phyloP scores from a whole-genome alignment of 306 rosid genomes.

The Aeschynomene evenia region DNA sequence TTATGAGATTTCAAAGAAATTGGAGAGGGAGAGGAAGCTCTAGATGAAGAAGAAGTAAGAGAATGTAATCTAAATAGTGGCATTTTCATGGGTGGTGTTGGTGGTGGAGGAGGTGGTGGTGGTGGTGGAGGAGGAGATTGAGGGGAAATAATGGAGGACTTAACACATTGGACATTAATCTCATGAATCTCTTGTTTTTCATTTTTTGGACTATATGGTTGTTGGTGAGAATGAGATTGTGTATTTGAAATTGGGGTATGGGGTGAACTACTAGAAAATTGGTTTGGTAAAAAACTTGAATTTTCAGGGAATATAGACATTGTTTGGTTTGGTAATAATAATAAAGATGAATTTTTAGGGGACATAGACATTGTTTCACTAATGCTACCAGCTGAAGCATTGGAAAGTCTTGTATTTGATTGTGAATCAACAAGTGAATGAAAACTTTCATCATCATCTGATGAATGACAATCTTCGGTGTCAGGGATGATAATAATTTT shows the following conservation, averaged over 20 bases:
- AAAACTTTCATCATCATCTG: constrained; percentile 80
- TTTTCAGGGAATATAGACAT: constrained; percentile 42
- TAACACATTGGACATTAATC: constrained; percentile 26
- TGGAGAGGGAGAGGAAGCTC: constrained; percentile 51
- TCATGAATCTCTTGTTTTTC: constrained; percentile 30
- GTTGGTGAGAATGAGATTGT: constrained; percentile 34
- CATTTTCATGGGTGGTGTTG: constrained; percentile 39
- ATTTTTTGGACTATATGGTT: constrained; percentile 31
- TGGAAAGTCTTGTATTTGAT: constrained; percentile 64
- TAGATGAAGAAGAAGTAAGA: constrained; percentile 45
- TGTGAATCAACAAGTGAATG: constrained; percentile 82
- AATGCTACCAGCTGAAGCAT: constrained; percentile 59
- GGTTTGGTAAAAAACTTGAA: constrained; percentile 28
- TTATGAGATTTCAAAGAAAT: constrained; percentile 51
- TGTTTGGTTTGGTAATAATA: constrained; percentile 30
- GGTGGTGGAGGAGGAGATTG: constrained; percentile 51
- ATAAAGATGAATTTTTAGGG: constrained; percentile 34
- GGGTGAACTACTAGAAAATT: constrained; percentile 7
- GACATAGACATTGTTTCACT: constrained; percentile 44
- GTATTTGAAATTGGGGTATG: constrained; percentile 30
- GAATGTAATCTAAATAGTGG: constrained; percentile 44
- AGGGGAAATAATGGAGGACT: constrained; percentile 8
- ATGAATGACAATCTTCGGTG: constrained; percentile 40
- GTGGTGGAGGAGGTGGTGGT: constrained; percentile 53
- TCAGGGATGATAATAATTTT: constrained; percentile 17